Percentiles rank a stretch among this genome's conserved stretches.
phyloP scores from a whole-genome alignment of 352 stramenopile genomes.

The Blastocystis sp. region DNA sequence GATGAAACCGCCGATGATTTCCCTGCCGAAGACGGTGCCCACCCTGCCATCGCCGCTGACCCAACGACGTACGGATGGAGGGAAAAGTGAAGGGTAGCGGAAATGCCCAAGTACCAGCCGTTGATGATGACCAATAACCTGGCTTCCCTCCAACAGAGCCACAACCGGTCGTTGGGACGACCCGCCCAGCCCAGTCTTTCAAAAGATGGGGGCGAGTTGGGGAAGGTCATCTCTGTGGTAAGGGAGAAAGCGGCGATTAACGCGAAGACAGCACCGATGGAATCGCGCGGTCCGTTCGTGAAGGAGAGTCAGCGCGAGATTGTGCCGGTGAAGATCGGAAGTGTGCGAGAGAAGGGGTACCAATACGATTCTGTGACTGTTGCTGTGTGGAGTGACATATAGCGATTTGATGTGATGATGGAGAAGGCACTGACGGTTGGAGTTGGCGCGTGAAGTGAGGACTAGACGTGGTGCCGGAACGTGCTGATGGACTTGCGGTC shows the following conservation, averaged over 20 bases:
- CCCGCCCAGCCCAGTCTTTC: background rate
- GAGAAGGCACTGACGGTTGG: slow-evolving; percentile 5
- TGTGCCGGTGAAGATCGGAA: background rate
- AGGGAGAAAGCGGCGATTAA: background rate
- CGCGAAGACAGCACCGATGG: background rate
- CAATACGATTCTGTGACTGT: background rate
- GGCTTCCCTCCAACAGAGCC: background rate
- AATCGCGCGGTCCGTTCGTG: background rate
- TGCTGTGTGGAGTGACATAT: background rate
- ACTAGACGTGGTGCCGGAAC: background rate
- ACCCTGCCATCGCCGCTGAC: too few relatives aligned
- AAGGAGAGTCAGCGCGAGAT: background rate
- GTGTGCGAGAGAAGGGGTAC: background rate
- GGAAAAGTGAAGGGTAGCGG: too few relatives aligned
- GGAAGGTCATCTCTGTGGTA: background rate
- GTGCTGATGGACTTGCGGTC: background rate
- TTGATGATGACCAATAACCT: too few relatives aligned
- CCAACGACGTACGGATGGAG: too few relatives aligned
- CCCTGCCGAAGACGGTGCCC: too few relatives aligned
- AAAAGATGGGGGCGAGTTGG: background rate
- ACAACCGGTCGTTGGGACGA: background rate
- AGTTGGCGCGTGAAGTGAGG: background rate
- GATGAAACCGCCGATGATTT: too few relatives aligned
- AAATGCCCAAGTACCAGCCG: too few relatives aligned
- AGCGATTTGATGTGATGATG: slow-evolving; percentile 15